Percentiles rank a stretch among this genome's conserved stretches.
These are phyloP conservation scores for Stagonosporopsis vannaccii DNA, from an alignment of 2,329 filamentous ascomycete genomes.

Conservation along the genomic window DNA sequence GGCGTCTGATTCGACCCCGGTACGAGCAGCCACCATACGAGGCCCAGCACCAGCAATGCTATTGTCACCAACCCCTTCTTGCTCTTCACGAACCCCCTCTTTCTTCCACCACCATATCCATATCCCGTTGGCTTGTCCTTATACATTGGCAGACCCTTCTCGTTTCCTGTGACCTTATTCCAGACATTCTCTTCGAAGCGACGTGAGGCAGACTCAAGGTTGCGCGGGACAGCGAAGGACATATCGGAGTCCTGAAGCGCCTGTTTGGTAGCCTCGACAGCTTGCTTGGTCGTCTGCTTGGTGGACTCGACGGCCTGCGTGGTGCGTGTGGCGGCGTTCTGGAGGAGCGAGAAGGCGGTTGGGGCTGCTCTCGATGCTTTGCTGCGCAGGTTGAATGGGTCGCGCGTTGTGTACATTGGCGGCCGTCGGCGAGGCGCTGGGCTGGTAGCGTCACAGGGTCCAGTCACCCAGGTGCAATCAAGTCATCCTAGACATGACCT, in stretches of 20 bases:
- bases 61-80: slow-evolving; percentile 66
- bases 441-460: slow-evolving; percentile 18
- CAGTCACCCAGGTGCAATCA: slow-evolving; percentile 1
- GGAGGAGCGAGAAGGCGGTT: slow-evolving; percentile 41
- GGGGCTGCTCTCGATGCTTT: slow-evolving; percentile 38
- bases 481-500: not conserved
- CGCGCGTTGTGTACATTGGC: slow-evolving; percentile 54
- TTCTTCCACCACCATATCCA: slow-evolving; percentile 59
- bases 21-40: slow-evolving; percentile 74
- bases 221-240: slow-evolving; percentile 53
- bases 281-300: slow-evolving; percentile 36
- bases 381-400: slow-evolving; percentile 55
- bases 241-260: slow-evolving; percentile 48
- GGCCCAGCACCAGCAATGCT: slow-evolving; percentile 62
- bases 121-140: slow-evolving; percentile 96
- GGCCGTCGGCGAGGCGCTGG: slow-evolving; percentile 10
- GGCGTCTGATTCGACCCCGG: slow-evolving; percentile 48
- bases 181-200: slow-evolving; percentile 52
- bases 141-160: slow-evolving; percentile 85
- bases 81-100: slow-evolving; percentile 61
- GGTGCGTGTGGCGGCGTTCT: slow-evolving; percentile 41
- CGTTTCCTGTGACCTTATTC: slow-evolving; percentile 64
- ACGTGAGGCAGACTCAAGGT: slow-evolving; percentile 52
- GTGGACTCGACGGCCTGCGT: slow-evolving; percentile 25
- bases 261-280: slow-evolving; percentile 42